Evolutionary conservation across 805 yeast genomes (phyloP), one percentile per base, ranked within the genome.

Genomic region (Diddensiella transvaalensis): DNA sequence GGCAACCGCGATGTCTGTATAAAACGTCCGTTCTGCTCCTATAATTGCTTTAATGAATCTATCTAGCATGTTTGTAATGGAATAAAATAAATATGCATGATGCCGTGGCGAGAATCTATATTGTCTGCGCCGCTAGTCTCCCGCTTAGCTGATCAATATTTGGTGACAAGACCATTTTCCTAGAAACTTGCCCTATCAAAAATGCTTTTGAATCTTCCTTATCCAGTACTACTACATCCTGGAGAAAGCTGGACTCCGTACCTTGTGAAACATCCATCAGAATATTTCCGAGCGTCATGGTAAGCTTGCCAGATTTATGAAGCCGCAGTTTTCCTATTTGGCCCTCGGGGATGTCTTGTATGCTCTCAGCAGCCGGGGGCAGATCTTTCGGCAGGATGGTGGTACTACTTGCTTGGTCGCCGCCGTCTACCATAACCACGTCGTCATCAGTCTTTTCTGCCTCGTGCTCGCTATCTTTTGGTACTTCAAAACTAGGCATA

Each of bases 301-400:
- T 75, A 18, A 88, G 64, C 61, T 78, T 86, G 2, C 98, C 98
- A 1, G 96, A 87, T 59, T 82, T 78, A 64, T 90, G 96, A 40
- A 83, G 72, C 47, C 91, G 78, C 29, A 91, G 60, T 6, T 77
- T 73, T 3, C 97, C 97, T 33, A 88, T 73, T 47, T 72, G 72
- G 1, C 96, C 96, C 35, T 68, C 66, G 0, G 58, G 59, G n/a
- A 41, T 42, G 8, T 26, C 32, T 8, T 26, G 8, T 13, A 26
- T 13, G 32, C 32, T 26, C 13, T 26, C 32, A n/a, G n/a, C n/a
- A n/a, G n/a, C n/a, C n/a, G n/a, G n/a, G n/a, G n/a, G n/a, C 8
- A 19, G 29, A 15, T 33, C 43, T 13, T 26, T 21, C 30, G 26
- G 35, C 37, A 40, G 33, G n/a, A n/a, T n/a, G n/a, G n/a, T n/a